A percentile compares a stretch with the other conserved stretches of the same genome.
Evolutionary conservation across 768 basidiomycete species (phyloP).

Genomic region (Agaricus blazei): DNA sequence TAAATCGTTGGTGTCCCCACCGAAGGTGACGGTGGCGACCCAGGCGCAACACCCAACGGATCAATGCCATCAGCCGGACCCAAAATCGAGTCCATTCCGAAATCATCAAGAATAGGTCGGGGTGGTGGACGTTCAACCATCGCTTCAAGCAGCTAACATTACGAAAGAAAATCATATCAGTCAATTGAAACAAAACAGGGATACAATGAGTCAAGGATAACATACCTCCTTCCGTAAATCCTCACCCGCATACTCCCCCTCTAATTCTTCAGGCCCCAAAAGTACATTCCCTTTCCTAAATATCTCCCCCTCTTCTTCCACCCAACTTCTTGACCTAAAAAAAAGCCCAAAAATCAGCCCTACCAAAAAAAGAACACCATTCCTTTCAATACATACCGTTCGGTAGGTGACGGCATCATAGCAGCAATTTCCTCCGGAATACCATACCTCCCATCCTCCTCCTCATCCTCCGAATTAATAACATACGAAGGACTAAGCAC

Average conservation of each 20-base stretch:
- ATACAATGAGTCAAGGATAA: conserved; percentile 1
- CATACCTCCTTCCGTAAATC: conserved; percentile 75
- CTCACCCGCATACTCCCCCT: conserved; percentile 85
- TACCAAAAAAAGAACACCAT: neutral
- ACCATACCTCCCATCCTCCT: conserved; percentile 40
- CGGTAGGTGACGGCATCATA: conserved; percentile 32
- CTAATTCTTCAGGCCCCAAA: conserved; percentile 81
- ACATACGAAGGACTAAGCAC: conserved; percentile 64
- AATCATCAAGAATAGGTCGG: conserved; percentile 63
- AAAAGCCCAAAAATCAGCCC: neutral
- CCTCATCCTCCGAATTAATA: conserved; percentile 48
- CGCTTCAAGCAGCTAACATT: conserved; percentile 66
- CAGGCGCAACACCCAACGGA: conserved; percentile 5
- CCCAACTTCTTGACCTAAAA: conserved; percentile 68
- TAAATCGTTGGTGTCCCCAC: conserved; percentile 12
- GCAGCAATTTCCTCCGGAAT: conserved; percentile 31
- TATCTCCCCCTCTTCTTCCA: conserved; percentile 94
- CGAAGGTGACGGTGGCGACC: conserved; percentile 23
- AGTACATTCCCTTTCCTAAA: conserved; percentile 87
- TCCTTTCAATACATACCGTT: conserved; percentile 38
- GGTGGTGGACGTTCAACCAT: conserved; percentile 85
- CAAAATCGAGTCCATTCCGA: conserved; percentile 35
- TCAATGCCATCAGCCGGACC: conserved; percentile 10
- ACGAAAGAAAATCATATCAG: neutral
- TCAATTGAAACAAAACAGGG: neutral